Conservation (phyloP, 495 filamentous ascomycete species). For the Penicillium taxi region DNA sequence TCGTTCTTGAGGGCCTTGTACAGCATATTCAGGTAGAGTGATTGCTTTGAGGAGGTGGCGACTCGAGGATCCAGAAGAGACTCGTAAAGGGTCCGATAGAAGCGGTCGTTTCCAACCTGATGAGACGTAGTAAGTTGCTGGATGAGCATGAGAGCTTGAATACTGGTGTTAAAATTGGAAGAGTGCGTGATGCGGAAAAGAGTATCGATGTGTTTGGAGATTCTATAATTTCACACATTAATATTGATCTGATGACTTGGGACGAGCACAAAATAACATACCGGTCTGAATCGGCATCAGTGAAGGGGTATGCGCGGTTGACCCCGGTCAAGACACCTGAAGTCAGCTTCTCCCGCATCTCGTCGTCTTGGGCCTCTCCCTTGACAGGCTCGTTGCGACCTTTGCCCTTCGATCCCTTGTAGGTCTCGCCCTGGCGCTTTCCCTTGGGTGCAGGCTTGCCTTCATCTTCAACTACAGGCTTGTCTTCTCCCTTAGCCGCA, state of each 20-base stretch:
- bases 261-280: conserved; percentile 44
- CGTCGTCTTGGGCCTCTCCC: conserved; percentile 45
- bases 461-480: too few species aligned
- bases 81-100: conserved; percentile 92
- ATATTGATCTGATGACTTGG: conserved; percentile 4
- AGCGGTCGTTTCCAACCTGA: conserved; percentile 72
- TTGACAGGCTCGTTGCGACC: conserved; percentile 48
- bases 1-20: conserved; percentile 84
- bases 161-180: conserved; percentile 96
- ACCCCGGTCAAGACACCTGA: conserved; percentile 87
- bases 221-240: conserved; percentile 31
- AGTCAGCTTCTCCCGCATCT: conserved; percentile 79
- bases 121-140: conserved; percentile 81
- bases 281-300: conserved; percentile 66
- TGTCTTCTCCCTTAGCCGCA: too few species aligned
- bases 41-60: conserved; percentile 84
- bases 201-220: conserved; percentile 85
- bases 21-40: conserved; percentile 85
- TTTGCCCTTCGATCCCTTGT: conserved; percentile 24
- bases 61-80: conserved; percentile 86
- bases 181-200: conserved; percentile 94
- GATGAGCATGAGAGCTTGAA: conserved; percentile 91
- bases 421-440: conserved; percentile 18
- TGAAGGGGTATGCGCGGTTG: conserved; percentile 91
- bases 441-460: conserved; percentile 16